A percentile compares a stretch with the other conserved stretches of the same genome.
These are phyloP conservation scores for Debaryomycetaceae sp. DNA, from an alignment of 1,139 yeast genomes.

Conservation along the genomic window DNA sequence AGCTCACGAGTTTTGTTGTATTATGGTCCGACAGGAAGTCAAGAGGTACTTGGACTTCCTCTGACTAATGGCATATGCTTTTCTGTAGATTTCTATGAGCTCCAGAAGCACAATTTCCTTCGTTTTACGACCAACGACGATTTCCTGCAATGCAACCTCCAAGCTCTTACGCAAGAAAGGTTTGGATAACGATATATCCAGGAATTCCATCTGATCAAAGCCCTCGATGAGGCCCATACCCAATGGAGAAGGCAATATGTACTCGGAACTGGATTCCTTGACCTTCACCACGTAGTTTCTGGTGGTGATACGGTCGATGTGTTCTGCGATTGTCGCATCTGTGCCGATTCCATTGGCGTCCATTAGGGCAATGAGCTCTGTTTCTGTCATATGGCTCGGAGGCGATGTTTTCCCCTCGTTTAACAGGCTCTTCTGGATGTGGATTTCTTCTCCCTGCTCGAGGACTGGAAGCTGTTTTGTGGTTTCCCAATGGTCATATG, in stretches of 20 bases:
- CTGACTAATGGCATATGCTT: constrained; percentile 48
- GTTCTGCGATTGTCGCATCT: constrained; percentile 98
- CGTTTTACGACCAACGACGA: constrained; percentile 61
- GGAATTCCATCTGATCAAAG: constrained; percentile 74
- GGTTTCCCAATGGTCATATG: constrained; percentile 77
- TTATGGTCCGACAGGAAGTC: constrained; percentile 18
- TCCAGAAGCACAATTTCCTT: constrained; percentile 56
- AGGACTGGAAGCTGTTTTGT: constrained; percentile 66
- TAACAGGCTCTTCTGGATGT: constrained; percentile 53
- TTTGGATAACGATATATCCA: constrained; percentile 72
- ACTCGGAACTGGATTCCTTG: constrained; percentile 31
- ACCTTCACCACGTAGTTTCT: constrained; percentile 65
- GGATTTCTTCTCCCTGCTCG: constrained; percentile 51
- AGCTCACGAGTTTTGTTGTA: constrained; percentile 9
- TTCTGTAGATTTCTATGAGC: constrained; percentile 58
- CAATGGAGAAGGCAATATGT: constrained; percentile 71
- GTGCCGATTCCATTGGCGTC: constrained; percentile 98
- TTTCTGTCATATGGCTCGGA: constrained; percentile 83
- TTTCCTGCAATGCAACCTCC: constrained; percentile 63
- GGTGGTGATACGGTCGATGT: constrained; percentile 72
- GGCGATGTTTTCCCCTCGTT: constrained; percentile 76
- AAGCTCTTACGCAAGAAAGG: constrained; percentile 81
- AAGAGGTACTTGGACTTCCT: constrained; percentile 29
- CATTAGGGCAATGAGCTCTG: constrained; percentile 90
- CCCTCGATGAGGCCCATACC: constrained; percentile 92